phyloP scores from a whole-genome alignment of 352 stramenopile genomes.

The Phytophthora litchii region DNA sequence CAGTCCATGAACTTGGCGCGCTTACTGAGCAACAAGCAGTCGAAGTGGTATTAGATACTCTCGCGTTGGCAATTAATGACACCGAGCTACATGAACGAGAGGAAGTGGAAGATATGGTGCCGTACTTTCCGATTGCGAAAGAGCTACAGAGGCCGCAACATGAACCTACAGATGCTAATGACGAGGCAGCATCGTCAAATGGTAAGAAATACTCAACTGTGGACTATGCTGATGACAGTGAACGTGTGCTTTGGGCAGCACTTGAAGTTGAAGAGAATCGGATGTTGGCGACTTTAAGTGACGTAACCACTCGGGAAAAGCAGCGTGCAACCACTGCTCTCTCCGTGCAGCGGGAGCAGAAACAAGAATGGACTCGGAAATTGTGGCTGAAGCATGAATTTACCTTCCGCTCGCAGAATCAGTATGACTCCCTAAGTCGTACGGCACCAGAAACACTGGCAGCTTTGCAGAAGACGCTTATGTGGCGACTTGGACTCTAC shows the following conservation, averaged over 20 bases:
- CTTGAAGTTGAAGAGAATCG: conserved; percentile 85
- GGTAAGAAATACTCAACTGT: conserved; percentile 25
- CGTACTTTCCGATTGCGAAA: conserved; percentile 67
- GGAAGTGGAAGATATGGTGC: conserved; percentile 68
- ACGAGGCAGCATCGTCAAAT: conserved; percentile 17
- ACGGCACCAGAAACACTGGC: conserved; percentile 37
- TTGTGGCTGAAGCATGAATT: conserved; percentile 74
- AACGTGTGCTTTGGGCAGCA: conserved; percentile 70
- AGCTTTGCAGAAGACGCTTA: conserved; percentile 33
- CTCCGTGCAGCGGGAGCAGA: conserved; percentile 24
- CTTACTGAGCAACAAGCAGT: conserved; percentile 65
- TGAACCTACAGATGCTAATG: conserved; percentile 6
- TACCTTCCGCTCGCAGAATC: conserved; percentile 72
- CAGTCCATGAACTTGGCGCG: conserved; percentile 57
- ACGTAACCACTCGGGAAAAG: conserved; percentile 47
- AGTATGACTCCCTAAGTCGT: conserved; percentile 42
- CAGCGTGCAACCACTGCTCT: conserved; percentile 35
- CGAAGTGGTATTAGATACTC: conserved; percentile 56
- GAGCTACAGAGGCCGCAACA: conserved; percentile 43
- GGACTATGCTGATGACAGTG: conserved; percentile 48
- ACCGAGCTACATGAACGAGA: conserved; percentile 76
- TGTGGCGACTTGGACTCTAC: conserved; percentile 65
- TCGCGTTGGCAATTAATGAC: conserved; percentile 71
- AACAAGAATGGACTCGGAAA: conserved; percentile 55
- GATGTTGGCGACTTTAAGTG: conserved; percentile 65